These are phyloP conservation scores for Chrysoporthe austroafricana DNA, from an alignment of 2,329 filamentous ascomycete species.

Conservation along the genomic window DNA sequence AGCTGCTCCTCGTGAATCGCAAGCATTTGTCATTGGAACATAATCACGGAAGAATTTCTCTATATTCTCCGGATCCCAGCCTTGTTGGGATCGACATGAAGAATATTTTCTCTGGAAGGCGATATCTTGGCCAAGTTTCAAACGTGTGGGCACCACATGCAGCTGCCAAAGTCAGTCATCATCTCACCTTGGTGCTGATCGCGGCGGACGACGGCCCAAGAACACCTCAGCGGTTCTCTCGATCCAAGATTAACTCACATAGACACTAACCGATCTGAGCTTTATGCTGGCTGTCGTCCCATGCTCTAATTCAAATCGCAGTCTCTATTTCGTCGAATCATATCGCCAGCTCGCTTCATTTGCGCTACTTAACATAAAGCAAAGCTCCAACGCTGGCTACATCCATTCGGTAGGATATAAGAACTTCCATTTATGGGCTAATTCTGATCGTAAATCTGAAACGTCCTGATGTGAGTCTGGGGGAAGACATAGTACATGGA, in stretches of 20 bases:
- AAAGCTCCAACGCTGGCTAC: not conserved
- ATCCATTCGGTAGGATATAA: not conserved
- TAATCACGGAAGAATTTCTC: not conserved
- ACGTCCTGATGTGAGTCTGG: not conserved
- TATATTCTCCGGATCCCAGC: not conserved
- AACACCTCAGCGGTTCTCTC: not conserved
- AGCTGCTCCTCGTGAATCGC: not conserved
- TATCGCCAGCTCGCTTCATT: not conserved
- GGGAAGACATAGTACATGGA: not conserved
- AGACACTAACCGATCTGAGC: not conserved
- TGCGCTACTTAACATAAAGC: not conserved
- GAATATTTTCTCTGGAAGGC: not conserved
- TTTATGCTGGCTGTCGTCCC: not conserved
- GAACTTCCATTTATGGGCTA: slow-evolving; percentile 2
- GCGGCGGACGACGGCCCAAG: not conserved
- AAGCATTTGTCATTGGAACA: not conserved
- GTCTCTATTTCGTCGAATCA: not conserved
- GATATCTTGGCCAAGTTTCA: not conserved
- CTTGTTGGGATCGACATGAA: not conserved
- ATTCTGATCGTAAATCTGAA: not conserved
- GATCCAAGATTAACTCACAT: not conserved
- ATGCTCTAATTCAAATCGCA: not conserved
- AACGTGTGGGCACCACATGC: not conserved
- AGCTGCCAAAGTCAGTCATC: slow-evolving; percentile 2
- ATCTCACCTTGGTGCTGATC: not conserved